Percentiles rank a stretch among this genome's conserved stretches.
These are phyloP conservation scores for Raphanus raphanistrum DNA, from an alignment of 345 rosid genomes.

Conservation along the genomic window DNA sequence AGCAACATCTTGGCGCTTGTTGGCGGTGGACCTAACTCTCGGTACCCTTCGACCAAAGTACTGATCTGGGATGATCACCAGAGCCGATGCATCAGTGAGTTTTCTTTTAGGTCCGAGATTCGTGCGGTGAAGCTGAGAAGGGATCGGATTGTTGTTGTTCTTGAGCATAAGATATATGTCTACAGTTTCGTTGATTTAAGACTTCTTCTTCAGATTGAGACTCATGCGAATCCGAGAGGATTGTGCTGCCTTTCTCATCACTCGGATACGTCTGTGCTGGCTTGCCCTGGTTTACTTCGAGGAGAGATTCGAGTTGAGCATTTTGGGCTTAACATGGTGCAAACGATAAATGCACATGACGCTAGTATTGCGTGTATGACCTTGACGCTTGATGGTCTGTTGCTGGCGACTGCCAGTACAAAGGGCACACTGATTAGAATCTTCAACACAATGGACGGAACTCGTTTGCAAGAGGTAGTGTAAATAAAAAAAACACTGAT, in stretches of 20 bases:
- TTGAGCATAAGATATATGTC: conserved; percentile 83
- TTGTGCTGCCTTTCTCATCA: conserved; percentile 85
- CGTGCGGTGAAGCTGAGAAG: conserved; percentile 70
- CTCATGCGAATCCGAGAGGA: conserved; percentile 75
- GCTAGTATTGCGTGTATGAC: conserved; percentile 73
- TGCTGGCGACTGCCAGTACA: conserved; percentile 89
- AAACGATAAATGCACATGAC: conserved; percentile 72
- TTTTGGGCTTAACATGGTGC: conserved; percentile 70
- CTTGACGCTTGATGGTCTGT: conserved; percentile 78
- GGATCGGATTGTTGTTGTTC: conserved; percentile 73
- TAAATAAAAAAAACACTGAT: neutral
- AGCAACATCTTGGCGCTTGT: conserved; percentile 87
- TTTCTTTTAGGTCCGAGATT: conserved; percentile 76
- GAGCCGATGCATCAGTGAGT: conserved; percentile 79
- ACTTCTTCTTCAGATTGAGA: conserved; percentile 85
- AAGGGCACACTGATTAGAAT: conserved; percentile 88
- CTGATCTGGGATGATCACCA: conserved; percentile 90
- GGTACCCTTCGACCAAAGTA: conserved; percentile 76
- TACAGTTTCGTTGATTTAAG: conserved; percentile 68
- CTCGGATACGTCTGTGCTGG: conserved; percentile 67
- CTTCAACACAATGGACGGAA: conserved; percentile 91
- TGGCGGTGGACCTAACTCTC: conserved; percentile 69
- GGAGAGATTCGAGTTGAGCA: conserved; percentile 80
- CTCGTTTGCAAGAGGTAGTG: conserved; percentile 76
- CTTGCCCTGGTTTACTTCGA: conserved; percentile 75